Evolutionary conservation across 495 filamentous ascomycete species (phyloP).

Genomic region (Podospora fimiseda): DNA sequence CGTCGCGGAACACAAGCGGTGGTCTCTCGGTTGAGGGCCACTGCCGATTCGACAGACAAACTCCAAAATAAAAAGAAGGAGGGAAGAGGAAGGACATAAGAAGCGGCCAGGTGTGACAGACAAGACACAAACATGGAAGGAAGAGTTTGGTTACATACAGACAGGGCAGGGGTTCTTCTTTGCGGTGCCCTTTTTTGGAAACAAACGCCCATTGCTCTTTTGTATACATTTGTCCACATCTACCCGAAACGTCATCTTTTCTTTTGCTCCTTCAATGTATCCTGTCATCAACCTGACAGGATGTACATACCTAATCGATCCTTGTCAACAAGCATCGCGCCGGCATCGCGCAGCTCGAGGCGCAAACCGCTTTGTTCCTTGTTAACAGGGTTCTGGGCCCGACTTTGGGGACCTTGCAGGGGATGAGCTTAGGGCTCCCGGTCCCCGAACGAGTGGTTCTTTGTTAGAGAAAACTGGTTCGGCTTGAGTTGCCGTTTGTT

Average conservation of each 20-base stretch:
- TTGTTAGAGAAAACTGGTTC: constrained; percentile 32
- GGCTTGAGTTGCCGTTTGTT: constrained; percentile 27
- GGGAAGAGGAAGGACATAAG: neutral
- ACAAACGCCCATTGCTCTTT: neutral
- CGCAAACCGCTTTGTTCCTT: neutral
- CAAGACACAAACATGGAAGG: neutral
- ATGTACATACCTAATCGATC: no score
- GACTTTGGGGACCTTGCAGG: neutral
- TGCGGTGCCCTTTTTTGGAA: neutral
- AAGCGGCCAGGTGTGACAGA: neutral
- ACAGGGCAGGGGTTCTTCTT: neutral
- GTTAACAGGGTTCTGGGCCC: neutral
- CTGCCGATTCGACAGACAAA: neutral
- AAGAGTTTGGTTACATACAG: neutral
- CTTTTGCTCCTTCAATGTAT: no score
- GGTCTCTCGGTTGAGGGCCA: neutral
- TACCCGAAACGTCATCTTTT: neutral
- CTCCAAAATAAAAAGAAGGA: neutral
- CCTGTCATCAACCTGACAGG: neutral
- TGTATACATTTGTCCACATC: neutral
- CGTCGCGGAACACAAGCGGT: neutral
- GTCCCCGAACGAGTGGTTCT: constrained; percentile 26
- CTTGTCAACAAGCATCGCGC: no score
- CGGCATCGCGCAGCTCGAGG: neutral
- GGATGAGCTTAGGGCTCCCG: constrained; percentile 16